Base-by-base conservation (phyloP, 108 stramenopile genomes). In the Cylindrotheca fusiformis region DNA sequence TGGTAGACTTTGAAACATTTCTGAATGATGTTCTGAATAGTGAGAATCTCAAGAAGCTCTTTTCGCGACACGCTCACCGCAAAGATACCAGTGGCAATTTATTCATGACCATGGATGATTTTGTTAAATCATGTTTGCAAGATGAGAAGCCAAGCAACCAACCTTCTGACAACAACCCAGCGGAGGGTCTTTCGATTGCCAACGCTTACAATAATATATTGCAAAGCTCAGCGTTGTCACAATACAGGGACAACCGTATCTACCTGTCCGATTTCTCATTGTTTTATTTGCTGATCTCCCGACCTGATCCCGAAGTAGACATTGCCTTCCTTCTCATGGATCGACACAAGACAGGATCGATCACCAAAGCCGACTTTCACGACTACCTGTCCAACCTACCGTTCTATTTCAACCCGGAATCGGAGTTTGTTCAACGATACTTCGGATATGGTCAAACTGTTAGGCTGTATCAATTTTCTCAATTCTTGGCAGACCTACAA, bases 41-140 rank as follows among this genome's bases (percentile, higher is more conserved):
- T 31, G 51, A 68, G 20, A 51, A 62, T 29, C 58, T 72, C 59
- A 52, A 45, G 6, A 57, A 57, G 12, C 25, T 78, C 51, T 85
- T 78, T 67, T 30, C 65, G 26, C 26, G 59, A 26, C 67, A 65
- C 26, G 77, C 77, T 33, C 55, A 31, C 0, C 52, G 55, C 25
- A 41, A 55, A 14, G 69, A 69, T 36, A 52, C 47, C 28, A 24
- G 27, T 10, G 75, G 61, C 12, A 47, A 47, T 19, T 21, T 60
- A 4, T 72, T 63, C 64, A 78, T 82, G 81, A 78, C 77, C 10
- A 71, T 82, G 75, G 77, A 82, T 12, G 81, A 82, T 41, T 82
- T 77, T 50, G 58, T 78, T 12, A 30, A 49, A 30, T n/a, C 30
- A 54, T 33, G 73, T 62, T 44, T 69, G 8, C 56, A 78, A 0